Conservation (phyloP, 331 rosid species). For the Spiraea crenata region DNA sequence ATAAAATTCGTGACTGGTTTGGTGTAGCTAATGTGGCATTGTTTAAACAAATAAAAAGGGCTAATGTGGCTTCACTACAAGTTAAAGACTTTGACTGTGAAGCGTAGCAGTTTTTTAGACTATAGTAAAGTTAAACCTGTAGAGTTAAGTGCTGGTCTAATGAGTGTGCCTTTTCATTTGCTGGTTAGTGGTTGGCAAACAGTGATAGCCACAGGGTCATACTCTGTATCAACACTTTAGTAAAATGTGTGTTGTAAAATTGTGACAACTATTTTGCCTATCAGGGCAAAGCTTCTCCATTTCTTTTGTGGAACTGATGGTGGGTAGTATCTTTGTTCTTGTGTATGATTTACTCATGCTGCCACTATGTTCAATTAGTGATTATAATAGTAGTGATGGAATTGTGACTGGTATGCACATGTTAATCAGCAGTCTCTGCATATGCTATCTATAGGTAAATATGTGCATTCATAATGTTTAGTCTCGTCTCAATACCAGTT, state of each 20-base stretch:
- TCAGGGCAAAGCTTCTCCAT: conserved; percentile 10
- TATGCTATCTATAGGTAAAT: neutral
- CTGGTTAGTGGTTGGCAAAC: conserved; percentile 13
- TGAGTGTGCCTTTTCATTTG: conserved; percentile 16
- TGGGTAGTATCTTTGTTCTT: neutral
- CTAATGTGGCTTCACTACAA: conserved; percentile 3
- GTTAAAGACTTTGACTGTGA: neutral
- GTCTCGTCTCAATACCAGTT: neutral
- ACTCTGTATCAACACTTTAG: neutral
- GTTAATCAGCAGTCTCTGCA: neutral
- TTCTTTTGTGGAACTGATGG: conserved; percentile 5
- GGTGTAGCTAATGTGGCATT: conserved; percentile 13
- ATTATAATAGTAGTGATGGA: neutral
- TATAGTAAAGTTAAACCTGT: neutral
- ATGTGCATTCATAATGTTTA: conserved; percentile 2
- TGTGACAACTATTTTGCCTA: conserved; percentile 22
- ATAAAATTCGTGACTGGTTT: neutral
- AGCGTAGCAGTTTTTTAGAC: neutral
- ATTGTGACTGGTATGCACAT: conserved; percentile 7
- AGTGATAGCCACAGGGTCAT: conserved; percentile 12
- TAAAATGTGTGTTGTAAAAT: neutral
- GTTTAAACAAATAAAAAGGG: neutral
- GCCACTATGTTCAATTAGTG: too few species aligned
- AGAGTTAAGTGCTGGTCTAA: conserved; percentile 1
- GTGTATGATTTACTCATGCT: neutral